Base-by-base conservation (phyloP, 2,329 filamentous ascomycete species). In the Fusarium newnesense region DNA sequence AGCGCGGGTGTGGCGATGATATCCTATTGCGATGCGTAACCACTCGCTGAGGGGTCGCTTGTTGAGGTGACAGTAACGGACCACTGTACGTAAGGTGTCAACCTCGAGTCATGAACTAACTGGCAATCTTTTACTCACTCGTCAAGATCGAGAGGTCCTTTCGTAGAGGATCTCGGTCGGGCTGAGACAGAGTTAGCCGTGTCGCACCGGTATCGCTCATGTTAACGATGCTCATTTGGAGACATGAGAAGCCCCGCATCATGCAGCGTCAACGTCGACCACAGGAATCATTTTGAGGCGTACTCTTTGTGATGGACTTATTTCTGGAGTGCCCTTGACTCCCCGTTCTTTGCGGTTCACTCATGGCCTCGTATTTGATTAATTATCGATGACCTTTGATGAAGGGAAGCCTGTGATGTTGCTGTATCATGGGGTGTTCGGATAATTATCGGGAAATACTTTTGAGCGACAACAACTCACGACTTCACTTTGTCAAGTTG, bases 81-180 rank as follows among this genome's bases (percentile, higher is more conserved):
- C 77, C 79, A 78, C 76, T 79, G 43, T 0, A 9, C 2, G 12
- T 13, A 30, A 43, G 28, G 28, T 11, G 57, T 70, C 62, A 71
- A 24, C 16, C 47, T 24, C 47, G 4, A 15, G 30, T 10, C 30
- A 16, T 15, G 4, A 13, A 7, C 4, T 24, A 2, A 50, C 2
- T n/a, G 16, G 7, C 9, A 24, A 19, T 2, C 16, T 10, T 50
- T 11, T 28, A 81, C 90, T 83, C 87, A 96, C 93, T 96, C 92
- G 72, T 92, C 90, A 70, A 85, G 84, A 77, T 96, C 94, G 26
- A 97, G 85, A 8, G 94, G 94, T 2, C 94, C 94, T 81, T 91
- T 93, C 9, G 94, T 96, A 49, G 92, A 88, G 46, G 92, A 90
- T 57, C 92, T 86, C 13, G 92, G 88, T 49, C 91, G 84, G n/a